phyloP scores from a whole-genome alignment of 2,329 filamentous ascomycete genomes.

The Ophiostoma populinum region DNA sequence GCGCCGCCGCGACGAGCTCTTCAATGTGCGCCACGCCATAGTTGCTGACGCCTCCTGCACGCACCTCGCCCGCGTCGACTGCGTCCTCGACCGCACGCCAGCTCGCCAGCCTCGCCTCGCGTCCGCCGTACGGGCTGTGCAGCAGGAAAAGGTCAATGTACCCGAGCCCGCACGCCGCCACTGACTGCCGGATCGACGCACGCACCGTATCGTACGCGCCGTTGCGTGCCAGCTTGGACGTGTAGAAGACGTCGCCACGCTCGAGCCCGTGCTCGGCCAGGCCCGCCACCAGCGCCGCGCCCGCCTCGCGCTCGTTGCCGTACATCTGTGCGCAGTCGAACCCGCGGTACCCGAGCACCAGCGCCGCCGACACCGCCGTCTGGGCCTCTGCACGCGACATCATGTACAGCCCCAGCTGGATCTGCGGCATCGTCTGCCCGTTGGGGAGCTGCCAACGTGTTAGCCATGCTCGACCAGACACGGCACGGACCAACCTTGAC shows the following conservation, averaged over 20 bases:
- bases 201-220: slow-evolving; percentile 49
- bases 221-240: slow-evolving; percentile 57
- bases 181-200: slow-evolving; percentile 44
- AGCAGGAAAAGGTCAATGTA: slow-evolving; percentile 69
- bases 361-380: slow-evolving; percentile 37
- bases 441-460: slow-evolving; percentile 18
- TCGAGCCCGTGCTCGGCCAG: slow-evolving; percentile 23
- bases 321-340: slow-evolving; percentile 39
- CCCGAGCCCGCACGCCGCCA: slow-evolving; percentile 47
- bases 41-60: slow-evolving; percentile 59
- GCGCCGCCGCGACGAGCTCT: slow-evolving; percentile 47
- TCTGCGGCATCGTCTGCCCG: slow-evolving; percentile 52
- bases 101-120: slow-evolving; percentile 46
- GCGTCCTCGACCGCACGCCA: slow-evolving; percentile 68
- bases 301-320: slow-evolving; percentile 54
- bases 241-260: slow-evolving; percentile 61
- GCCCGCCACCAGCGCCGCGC: slow-evolving; percentile 38
- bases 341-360: slow-evolving; percentile 34
- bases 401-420: slow-evolving; percentile 60
- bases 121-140: slow-evolving; percentile 64
- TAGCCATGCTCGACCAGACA: too few species aligned
- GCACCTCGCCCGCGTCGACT: slow-evolving; percentile 52
- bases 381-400: slow-evolving; percentile 45
- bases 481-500: neutral
- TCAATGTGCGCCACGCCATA: slow-evolving; percentile 59